A percentile compares a stretch with the other conserved stretches of the same genome.
These are phyloP conservation scores for Fusarium humuli DNA, from an alignment of 2,329 filamentous ascomycete genomes.

Conservation along the genomic window DNA sequence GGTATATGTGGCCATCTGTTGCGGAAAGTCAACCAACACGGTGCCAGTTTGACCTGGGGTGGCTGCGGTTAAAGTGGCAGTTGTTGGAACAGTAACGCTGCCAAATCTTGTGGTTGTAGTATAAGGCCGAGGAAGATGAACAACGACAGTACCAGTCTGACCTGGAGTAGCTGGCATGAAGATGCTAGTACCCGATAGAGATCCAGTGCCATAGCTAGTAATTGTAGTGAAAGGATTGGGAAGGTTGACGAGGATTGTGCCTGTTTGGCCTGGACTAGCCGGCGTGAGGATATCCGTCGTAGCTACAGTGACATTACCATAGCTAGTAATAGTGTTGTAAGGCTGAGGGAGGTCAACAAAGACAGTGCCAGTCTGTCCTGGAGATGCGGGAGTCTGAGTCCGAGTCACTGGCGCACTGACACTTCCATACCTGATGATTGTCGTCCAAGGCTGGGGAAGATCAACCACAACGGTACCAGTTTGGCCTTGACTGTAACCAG, in stretches of 20 bases:
- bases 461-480: slow-evolving; percentile 3
- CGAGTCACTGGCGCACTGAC: background rate
- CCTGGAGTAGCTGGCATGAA: background rate
- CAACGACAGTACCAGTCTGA: slow-evolving; percentile 1
- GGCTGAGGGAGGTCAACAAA: slow-evolving; percentile 1
- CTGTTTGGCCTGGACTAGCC: background rate
- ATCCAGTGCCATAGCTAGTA: background rate
- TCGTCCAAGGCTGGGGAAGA: slow-evolving; percentile 4
- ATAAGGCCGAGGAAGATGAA: slow-evolving; percentile 8
- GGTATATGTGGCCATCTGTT: background rate
- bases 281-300: background rate
- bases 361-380: slow-evolving; percentile 1
- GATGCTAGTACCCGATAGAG: background rate
- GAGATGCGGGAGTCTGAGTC: background rate
- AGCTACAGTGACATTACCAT: background rate
- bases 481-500: background rate
- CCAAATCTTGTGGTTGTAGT: slow-evolving; percentile 1
- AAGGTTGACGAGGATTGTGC: slow-evolving; percentile 6
- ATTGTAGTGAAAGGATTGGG: slow-evolving; percentile 8
- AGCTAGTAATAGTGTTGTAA: background rate
- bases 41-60: slow-evolving; percentile 6
- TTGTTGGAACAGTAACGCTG: background rate
- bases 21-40: background rate
- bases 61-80: background rate
- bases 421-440: background rate